A percentile compares a stretch with the other conserved stretches of the same genome.
These are phyloP conservation scores for Casaregolazyma lundiana DNA, from an alignment of 1,139 yeast genomes.

Conservation along the genomic window DNA sequence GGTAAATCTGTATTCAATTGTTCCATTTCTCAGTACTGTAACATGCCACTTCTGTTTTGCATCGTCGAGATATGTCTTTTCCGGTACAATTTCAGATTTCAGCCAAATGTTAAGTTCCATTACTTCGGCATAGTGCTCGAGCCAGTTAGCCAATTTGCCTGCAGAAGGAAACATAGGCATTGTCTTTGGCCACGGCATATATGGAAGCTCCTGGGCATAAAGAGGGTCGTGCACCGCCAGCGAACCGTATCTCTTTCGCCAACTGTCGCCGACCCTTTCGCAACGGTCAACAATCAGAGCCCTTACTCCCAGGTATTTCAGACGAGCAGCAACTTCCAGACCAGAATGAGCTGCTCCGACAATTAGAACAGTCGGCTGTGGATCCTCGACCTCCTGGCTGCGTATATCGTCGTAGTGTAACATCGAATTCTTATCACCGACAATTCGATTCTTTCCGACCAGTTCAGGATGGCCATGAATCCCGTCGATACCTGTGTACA, in stretches of 20 bases:
- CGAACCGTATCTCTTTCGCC: constrained; percentile 44
- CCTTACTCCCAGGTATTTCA: constrained; percentile 40
- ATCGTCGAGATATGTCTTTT: too few relatives aligned
- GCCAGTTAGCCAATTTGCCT: too few relatives aligned
- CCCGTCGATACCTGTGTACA: constrained; percentile 38
- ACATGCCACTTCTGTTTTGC: too few relatives aligned
- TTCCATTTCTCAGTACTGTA: too few relatives aligned
- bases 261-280: constrained; percentile 41
- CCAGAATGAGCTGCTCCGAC: constrained; percentile 48
- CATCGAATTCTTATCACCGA: constrained; percentile 26
- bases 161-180: too few relatives aligned
- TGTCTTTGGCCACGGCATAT: too few relatives aligned
- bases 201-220: too few relatives aligned
- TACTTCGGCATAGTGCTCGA: too few relatives aligned
- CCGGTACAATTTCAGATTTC: too few relatives aligned
- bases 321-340: constrained; percentile 40
- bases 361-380: constrained; percentile 39
- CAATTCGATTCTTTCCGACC: constrained; percentile 32
- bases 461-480: constrained; percentile 35
- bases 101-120: too few relatives aligned
- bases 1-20: too few relatives aligned
- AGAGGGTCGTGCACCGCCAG: constrained; percentile 44
- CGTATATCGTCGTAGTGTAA: constrained; percentile 22
- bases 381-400: constrained; percentile 21
- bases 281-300: constrained; percentile 39